Base-by-base conservation (phyloP, 768 basidiomycete species). In the Serendipita indica region DNA sequence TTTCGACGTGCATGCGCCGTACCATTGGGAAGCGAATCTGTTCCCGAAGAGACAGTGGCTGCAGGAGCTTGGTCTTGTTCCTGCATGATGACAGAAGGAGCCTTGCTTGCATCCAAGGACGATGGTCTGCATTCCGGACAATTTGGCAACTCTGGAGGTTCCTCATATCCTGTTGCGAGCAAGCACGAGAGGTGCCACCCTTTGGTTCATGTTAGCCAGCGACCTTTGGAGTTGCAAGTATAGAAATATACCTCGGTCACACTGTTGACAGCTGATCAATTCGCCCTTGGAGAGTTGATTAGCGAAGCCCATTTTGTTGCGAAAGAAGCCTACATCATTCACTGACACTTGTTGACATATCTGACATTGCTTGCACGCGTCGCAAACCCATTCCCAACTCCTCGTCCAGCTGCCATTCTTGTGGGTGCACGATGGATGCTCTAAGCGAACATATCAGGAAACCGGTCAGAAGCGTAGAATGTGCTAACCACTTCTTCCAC, bases 401-500 rank as follows among this genome's bases (percentile, higher is more conserved):
- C 49, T 27, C 10, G 49, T 28, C 49, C 49, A 54, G n/a, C 12
- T 10, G 7, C 22, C 49, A 28, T 54, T 3, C 32, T 54, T 54
- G 22, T 33, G 25, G 16, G 49, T 54, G n/a, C 49, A 54, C 49
- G 49, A 54, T 13, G 49, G 49, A 2, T 54, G 49, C n/a, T 35
- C 30, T 59, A 39, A 41, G 58, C 25, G 20, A 33, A 27, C 30
- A 33, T 58, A 33, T 56, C 35, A 32, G 57, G 37, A 57, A 56
- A n/a, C 13, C 37, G 27, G 28, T 35, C 14, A 49, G n/a, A 56
- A 20, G 20, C 22, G 39, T 6, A 58, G 58, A 41, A 59, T 30
- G 57, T 46, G 72, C 78, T 58, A 66, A 86, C 93, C 89, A 64
- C 84, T 89, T 45, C 86, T 78, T 1, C 86, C 86, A 69, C 92